Evolutionary conservation across 192 early-diverging fungal genomes (phyloP).

Genomic region (Radiomyces spectabilis): DNA sequence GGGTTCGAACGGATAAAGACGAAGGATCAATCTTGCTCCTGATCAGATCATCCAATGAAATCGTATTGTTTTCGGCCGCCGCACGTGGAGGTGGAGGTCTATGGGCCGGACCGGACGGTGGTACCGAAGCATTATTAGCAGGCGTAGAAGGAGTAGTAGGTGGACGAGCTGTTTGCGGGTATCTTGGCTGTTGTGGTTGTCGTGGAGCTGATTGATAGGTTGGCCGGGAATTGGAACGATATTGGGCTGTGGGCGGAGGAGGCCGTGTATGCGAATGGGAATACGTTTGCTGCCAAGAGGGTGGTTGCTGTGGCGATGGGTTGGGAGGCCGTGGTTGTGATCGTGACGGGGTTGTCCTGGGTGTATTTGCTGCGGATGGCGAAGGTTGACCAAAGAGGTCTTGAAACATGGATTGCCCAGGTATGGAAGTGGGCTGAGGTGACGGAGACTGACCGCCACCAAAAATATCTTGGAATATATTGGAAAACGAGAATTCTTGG

Average conservation of each 20-base stretch:
- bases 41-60: slow-evolving; percentile 30
- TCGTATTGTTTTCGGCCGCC: slow-evolving; percentile 12
- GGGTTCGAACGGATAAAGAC: slow-evolving; percentile 54
- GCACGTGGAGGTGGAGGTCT: slow-evolving; percentile 1
- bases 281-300: too few relatives aligned
- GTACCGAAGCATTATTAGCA: background rate
- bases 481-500: too few relatives aligned
- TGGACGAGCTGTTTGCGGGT: background rate
- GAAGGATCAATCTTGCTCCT: slow-evolving; percentile 37
- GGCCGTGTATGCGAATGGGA: too few relatives aligned
- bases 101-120: background rate
- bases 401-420: background rate
- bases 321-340: too few relatives aligned
- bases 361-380: too few relatives aligned
- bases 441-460: too few relatives aligned
- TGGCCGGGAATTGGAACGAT: slow-evolving; percentile 14
- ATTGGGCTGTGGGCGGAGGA: too few relatives aligned
- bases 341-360: too few relatives aligned
- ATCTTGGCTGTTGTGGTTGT: too few relatives aligned
- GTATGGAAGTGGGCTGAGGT: background rate
- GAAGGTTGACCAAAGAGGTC: slow-evolving; percentile 8
- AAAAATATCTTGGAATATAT: too few relatives aligned
- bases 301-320: too few relatives aligned
- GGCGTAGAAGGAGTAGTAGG: background rate
- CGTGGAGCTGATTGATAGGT: slow-evolving; percentile 1